Evolutionary conservation across 208 protist genomes (phyloP), one percentile per base, ranked within the genome.

Genomic region (Trypanosomatidae sp.): DNA sequence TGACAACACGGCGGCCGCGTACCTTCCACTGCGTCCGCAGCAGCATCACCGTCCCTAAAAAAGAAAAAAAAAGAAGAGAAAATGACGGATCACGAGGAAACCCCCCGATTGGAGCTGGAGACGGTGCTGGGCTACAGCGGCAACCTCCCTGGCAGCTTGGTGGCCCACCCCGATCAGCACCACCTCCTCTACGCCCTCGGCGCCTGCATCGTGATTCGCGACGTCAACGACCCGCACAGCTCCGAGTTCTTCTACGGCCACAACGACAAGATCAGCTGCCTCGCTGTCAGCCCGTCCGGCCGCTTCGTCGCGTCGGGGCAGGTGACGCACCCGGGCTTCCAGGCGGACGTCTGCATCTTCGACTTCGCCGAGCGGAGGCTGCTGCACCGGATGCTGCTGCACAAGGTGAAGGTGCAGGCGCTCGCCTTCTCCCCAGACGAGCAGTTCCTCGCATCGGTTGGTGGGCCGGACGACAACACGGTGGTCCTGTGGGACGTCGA

Each of bases 381-480:
- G 17, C 39, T 99, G 2, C 92, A 98, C 79, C 87, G 94, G 56
- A 95, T 99, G 85, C 74, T 91, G 72, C 84, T 99, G 55, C 98
- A 99, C 84, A 98, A 99, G 77, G 94, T 95, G 30, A 94, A 95
- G 77, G 97, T 99, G 41, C 86, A 98, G 84, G 86, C 90, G 1
- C 86, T 99, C 41, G 90, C 94, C 9, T 99, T 99, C 80, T 98
- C 95, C n/a, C 80, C 81, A 33, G 90, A 98, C 53, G 97, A 98
- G 76, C 62, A 85, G 65, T 98, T 88, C 66, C 87, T 99, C 25
- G 97, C 91, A 33, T 98, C 95, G 17, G 83, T 99, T 66, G 98
- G 98, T 46, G 98, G 97, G 41, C 62, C 90, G 30, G 98, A 99
- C 79, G 98, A 99, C 82, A 99, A 98, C 85, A 93, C 89, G 9